Evolutionary conservation across 768 basidiomycete species (phyloP), one percentile per base, ranked within the genome.

Genomic region (Suillus clintonianus): DNA sequence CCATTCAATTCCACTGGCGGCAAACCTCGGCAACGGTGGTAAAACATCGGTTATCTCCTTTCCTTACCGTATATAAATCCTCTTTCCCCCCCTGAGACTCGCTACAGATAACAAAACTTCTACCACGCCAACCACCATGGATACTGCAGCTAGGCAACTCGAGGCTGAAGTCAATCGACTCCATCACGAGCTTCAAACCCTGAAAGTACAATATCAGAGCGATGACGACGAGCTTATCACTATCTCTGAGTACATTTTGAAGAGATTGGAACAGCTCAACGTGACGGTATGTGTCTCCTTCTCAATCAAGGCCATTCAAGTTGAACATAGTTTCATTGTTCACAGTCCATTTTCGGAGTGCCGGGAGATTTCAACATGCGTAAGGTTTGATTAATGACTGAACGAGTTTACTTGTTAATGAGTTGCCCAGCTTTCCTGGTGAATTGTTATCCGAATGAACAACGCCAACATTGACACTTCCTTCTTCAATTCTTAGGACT

Each of bases 361-460:
- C 93, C 93, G 0, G 93, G 93, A n/a, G 92, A 94, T 74, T 94
- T 92, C 67, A 93, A 93, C 72, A 83, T 94, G 51, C 89, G 80
- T 79, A 67, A 11, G 78, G 17, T 19, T 19, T 64, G 14, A 0
- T 47, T 14, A 15, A 6, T 22, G 1, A 17, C 63, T 30, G 1
- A 0, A 24, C 55, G 15, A 15, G n/a, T 8, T 54, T 6, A 5
- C 27, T n/a, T 5, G 1, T 57, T 74, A 4, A 72, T n/a, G 4
- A 34, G 27, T 8, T 9, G 10, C 8, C 15, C 27, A 76, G 74
- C 74, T 30, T 69, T 76, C 63, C 53, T 76, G 67, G 74, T 76
- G 56, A 64, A 73, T 51, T 34, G 17, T 6, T 19, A 50, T 34
- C 13, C 34, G 15, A 62, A 48, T 30, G 17, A 22, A 39, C 36